phyloP scores from a whole-genome alignment of 23 red algal species.

The Chondrus crispus region DNA sequence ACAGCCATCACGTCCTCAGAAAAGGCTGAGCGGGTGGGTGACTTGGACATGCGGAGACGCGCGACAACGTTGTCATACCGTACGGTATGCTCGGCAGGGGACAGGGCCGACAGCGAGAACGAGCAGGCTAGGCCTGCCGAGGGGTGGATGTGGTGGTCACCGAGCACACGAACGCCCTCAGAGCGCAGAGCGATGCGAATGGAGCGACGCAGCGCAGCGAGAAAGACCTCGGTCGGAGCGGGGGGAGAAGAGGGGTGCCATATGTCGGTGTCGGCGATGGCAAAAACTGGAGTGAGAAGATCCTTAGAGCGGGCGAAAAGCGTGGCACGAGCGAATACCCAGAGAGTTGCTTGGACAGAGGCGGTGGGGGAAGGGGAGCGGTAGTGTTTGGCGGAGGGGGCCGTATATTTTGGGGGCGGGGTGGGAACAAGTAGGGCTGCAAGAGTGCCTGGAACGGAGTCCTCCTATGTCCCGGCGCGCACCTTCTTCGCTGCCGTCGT shows the following conservation, averaged over 20 bases:
- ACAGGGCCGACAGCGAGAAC: background rate
- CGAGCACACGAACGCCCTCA: conserved; percentile 1
- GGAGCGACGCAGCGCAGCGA: conserved; percentile 27
- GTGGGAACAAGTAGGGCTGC: background rate
- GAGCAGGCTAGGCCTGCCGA: background rate
- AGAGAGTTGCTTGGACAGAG: no score
- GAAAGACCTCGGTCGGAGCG: conserved; percentile 1
- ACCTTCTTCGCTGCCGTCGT: no score
- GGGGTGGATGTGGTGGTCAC: conserved; percentile 12
- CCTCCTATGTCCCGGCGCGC: no score
- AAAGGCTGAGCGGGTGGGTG: no score
- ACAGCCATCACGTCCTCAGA: no score
- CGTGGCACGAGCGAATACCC: conserved; percentile 9
- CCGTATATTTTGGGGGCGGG: no score
- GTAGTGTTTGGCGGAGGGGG: background rate
- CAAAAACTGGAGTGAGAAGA: conserved; percentile 19
- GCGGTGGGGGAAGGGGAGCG: background rate
- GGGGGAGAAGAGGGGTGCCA: conserved; percentile 19
- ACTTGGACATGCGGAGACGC: no score
- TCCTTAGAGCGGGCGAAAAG: background rate
- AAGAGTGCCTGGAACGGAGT: conserved; percentile 20
- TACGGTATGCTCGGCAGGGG: background rate
- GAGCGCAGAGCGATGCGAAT: conserved; percentile 24
- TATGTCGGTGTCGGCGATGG: background rate
- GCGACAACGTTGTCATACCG: no score